Evolutionary conservation across 2,329 filamentous ascomycete species (phyloP), one percentile per base, ranked within the genome.

Genomic region (Gyromitra esculenta): DNA sequence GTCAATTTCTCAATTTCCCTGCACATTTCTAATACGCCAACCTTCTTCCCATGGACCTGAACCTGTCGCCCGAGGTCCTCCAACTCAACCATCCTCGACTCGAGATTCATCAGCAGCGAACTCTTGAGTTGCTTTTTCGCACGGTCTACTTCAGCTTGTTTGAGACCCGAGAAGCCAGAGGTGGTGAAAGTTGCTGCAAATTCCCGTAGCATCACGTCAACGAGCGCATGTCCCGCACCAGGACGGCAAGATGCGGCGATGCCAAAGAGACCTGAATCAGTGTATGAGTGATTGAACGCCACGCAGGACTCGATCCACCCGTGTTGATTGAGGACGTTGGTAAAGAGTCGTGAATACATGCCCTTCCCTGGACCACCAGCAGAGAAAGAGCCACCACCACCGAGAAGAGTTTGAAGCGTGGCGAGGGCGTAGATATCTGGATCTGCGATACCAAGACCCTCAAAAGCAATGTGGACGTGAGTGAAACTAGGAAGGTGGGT

Each of bases 301-400:
- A 97, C 88, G 85, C 96, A 98, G 77, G 90, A 94, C 85, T 99
- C 96, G 35, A 99, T 93, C 95, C 95, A 99, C 80, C 92, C 93
- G 85, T 97, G 91, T 85, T 98, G 94, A 86, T 99, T 99, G 66
- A 99, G 89, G 0, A 98, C 95, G 83, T 97, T 97, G 79, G 94
- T 98, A 87, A 97, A 99, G 7, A 99, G 89, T 11, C 96, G 91
- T 48, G 93, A 97, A 87, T 98, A 98, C 96, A 99, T 99, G 83
- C 96, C 96, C 86, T 99, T 99, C 68, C 96, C 96, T 3, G 96
- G 96, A 0, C 96, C 96, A 81, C 96, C 96, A 69, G 96, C 96
- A 15, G 93, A 97, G 86, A 99, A 99, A 72, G 94, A 97, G 31
- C 96, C 96, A 63, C 96, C 96, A 62, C 96, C 96, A 74, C 96